Percentiles rank a stretch among this genome's conserved stretches.
These are phyloP conservation scores for Capsicum chinense DNA, from an alignment of 257 asterid species.

Conservation along the genomic window DNA sequence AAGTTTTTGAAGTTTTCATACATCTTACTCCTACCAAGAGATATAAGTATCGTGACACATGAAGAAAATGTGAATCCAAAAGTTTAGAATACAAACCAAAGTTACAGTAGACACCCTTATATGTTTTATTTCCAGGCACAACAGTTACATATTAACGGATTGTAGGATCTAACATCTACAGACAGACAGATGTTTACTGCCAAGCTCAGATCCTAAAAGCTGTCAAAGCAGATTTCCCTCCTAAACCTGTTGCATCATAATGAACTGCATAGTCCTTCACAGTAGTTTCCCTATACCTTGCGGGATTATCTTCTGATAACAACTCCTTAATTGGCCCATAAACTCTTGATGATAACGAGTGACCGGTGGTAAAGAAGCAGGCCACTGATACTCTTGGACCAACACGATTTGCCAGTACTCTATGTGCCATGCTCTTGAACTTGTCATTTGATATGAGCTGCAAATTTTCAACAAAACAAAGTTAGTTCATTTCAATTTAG, in stretches of 20 bases:
- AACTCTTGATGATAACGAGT: conserved; percentile 28
- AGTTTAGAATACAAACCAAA: background rate
- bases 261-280: conserved; percentile 20
- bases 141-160: background rate
- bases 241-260: conserved; percentile 22
- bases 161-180: background rate
- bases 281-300: conserved; percentile 24
- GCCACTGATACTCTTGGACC: conserved; percentile 37
- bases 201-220: conserved; percentile 22
- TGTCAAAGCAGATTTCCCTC: conserved; percentile 24
- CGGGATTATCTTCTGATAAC: conserved; percentile 28
- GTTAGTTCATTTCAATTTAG: background rate
- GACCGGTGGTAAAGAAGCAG: conserved; percentile 28
- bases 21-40: too few relatives aligned
- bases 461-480: background rate
- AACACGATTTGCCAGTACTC: conserved; percentile 29
- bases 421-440: conserved; percentile 31
- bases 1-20: too few relatives aligned
- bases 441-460: conserved; percentile 37
- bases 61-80: background rate
- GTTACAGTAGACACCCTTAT: background rate
- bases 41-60: too few relatives aligned
- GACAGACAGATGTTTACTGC: background rate
- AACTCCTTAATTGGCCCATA: conserved; percentile 24
- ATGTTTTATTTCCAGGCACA: background rate